Evolutionary conservation across 352 stramenopile genomes (phyloP).

Genomic region (Globisporangium radiosum): DNA sequence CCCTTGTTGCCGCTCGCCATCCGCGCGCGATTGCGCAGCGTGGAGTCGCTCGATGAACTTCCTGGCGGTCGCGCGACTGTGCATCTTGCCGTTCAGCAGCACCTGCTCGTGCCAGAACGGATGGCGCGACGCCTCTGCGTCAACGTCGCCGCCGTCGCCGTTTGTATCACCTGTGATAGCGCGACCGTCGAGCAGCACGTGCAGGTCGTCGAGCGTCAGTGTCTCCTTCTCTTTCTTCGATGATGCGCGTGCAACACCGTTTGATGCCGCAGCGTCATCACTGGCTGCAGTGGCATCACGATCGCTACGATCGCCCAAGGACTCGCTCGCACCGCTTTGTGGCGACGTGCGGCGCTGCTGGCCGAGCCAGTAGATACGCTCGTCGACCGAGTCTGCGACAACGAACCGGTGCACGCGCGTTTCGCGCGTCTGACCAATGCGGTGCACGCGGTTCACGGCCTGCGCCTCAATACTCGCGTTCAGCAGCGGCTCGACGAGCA

Average conservation of each 20-base stretch:
- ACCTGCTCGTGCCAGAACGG: conserved; percentile 44
- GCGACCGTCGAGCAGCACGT: conserved; percentile 27
- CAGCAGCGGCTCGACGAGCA: conserved; percentile 89
- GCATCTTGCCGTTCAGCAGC: conserved; percentile 26
- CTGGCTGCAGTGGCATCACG: neutral
- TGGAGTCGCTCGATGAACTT: conserved; percentile 32
- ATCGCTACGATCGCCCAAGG: too few relatives aligned
- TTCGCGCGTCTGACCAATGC: conserved; percentile 80
- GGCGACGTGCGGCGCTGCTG: conserved; percentile 16
- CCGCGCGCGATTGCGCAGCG: conserved; percentile 22
- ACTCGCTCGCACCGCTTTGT: neutral
- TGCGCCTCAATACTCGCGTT: conserved; percentile 83
- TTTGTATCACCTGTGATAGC: neutral
- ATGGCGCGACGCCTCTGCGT: neutral
- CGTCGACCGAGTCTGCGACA: conserved; percentile 83
- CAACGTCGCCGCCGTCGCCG: neutral
- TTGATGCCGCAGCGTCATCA: neutral
- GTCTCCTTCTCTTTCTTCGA: conserved; percentile 48
- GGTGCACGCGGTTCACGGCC: conserved; percentile 88
- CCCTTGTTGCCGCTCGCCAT: conserved; percentile 1
- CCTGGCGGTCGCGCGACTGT: conserved; percentile 22
- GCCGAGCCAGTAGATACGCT: conserved; percentile 69
- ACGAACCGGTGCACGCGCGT: conserved; percentile 89
- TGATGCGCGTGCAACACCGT: conserved; percentile 19
- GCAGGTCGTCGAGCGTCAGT: conserved; percentile 44